phyloP scores from a whole-genome alignment of 1,284 basidiomycete genomes.

The Fistulina hepatica region DNA sequence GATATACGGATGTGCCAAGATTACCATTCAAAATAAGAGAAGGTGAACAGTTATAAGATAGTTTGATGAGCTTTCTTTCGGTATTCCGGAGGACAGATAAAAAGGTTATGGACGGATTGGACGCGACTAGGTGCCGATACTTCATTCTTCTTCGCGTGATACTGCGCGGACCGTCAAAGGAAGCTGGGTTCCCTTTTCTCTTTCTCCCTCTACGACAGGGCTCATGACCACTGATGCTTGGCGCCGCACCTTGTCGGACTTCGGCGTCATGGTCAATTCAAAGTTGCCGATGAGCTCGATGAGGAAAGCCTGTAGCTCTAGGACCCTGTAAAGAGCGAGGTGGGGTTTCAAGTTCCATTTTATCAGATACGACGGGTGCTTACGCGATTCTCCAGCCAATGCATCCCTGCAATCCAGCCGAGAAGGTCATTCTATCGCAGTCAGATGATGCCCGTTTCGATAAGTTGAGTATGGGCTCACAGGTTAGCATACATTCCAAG shows the following conservation, averaged over 20 bases:
- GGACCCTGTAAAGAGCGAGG: slow-evolving; percentile 20
- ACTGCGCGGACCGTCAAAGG: too few species aligned
- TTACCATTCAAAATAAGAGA: too few species aligned
- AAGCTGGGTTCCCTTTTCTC: slow-evolving; percentile 34
- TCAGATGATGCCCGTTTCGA: too few species aligned
- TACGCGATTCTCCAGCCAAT: slow-evolving; percentile 45
- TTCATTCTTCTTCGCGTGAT: too few species aligned
- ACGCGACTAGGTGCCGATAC: too few species aligned
- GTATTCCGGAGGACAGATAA: too few species aligned
- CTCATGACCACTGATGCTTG: slow-evolving; percentile 33
- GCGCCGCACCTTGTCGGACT: slow-evolving; percentile 28
- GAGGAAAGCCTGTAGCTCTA: slow-evolving; percentile 41
- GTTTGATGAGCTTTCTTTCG: too few species aligned
- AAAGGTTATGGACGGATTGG: too few species aligned
- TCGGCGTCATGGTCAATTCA: slow-evolving; percentile 32
- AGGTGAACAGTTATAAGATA: too few species aligned
- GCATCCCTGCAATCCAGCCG: slow-evolving; percentile 30
- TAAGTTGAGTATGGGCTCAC: too few species aligned
- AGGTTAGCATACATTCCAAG: slow-evolving; percentile 41
- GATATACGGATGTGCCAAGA: too few species aligned
- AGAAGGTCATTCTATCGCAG: slow-evolving; percentile 31
- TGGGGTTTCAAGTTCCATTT: not conserved
- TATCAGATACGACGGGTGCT: slow-evolving; percentile 9
- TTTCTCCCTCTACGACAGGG: slow-evolving; percentile 36
- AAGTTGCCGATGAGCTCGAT: slow-evolving; percentile 38